phyloP scores from a whole-genome alignment of 768 basidiomycete species.

The Boletus insuetus region DNA sequence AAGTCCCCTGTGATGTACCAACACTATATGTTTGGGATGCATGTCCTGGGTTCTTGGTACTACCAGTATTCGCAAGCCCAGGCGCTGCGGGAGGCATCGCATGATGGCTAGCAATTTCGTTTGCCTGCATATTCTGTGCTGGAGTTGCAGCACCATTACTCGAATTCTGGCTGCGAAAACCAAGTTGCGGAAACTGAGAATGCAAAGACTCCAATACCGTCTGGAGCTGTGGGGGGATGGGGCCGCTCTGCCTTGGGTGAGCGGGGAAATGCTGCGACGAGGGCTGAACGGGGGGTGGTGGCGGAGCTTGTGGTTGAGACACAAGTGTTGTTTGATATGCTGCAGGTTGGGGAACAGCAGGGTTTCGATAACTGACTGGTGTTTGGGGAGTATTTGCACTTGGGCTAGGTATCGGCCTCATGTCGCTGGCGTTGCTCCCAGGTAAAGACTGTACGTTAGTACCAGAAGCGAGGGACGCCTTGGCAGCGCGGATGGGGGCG shows the following conservation, averaged over 20 bases:
- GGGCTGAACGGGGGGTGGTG: background rate
- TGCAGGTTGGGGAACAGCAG: background rate
- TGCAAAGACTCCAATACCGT: slow-evolving; percentile 17
- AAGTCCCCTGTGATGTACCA: background rate
- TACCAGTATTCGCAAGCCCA: background rate
- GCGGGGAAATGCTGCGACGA: background rate
- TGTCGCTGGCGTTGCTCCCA: background rate
- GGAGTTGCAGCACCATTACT: background rate
- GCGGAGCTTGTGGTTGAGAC: background rate
- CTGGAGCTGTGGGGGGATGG: slow-evolving; percentile 6
- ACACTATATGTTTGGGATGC: slow-evolving; percentile 8
- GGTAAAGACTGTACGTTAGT: slow-evolving; percentile 8
- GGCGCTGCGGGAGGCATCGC: background rate
- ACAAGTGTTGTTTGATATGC: background rate
- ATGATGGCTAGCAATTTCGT: background rate
- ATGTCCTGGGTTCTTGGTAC: background rate
- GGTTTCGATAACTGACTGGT: background rate
- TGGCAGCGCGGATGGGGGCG: slow-evolving; percentile 34
- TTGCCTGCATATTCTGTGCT: background rate
- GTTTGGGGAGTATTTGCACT: background rate
- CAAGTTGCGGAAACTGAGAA: slow-evolving; percentile 14
- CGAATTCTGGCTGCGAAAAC: background rate
- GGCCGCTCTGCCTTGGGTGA: slow-evolving; percentile 2
- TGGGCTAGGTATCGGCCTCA: background rate
- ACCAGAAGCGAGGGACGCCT: slow-evolving; percentile 22